phyloP scores from a whole-genome alignment of 2,329 filamentous ascomycete species.

The Beauveria asiatica region DNA sequence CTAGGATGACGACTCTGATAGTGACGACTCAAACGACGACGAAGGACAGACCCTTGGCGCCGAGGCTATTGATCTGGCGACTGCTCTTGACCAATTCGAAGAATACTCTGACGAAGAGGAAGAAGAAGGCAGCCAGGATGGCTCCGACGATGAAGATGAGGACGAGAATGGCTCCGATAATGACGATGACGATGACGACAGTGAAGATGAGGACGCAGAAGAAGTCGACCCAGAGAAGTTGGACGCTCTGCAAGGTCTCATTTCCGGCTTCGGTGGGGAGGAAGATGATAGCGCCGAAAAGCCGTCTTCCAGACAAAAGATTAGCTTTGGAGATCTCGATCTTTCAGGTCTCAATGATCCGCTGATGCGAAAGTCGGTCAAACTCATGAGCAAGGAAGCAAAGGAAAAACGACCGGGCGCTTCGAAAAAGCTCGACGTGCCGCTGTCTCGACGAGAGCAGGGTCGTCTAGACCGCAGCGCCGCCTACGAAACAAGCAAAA shows the following conservation, averaged over 20 bases:
- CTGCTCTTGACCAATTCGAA: slow-evolving; percentile 47
- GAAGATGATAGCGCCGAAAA: slow-evolving; percentile 38
- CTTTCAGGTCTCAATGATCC: slow-evolving; percentile 65
- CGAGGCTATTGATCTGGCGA: slow-evolving; percentile 51
- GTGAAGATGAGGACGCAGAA: slow-evolving; percentile 44
- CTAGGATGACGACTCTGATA: slow-evolving; percentile 50
- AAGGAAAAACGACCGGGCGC: slow-evolving; percentile 38
- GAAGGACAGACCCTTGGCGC: slow-evolving; percentile 51
- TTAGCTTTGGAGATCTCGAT: slow-evolving; percentile 66
- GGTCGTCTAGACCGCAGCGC: slow-evolving; percentile 72
- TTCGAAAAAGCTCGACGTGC: slow-evolving; percentile 67
- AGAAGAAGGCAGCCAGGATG: slow-evolving; percentile 36
- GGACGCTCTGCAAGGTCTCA: slow-evolving; percentile 58
- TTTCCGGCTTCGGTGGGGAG: slow-evolving; percentile 58
- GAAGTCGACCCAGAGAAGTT: slow-evolving; percentile 47
- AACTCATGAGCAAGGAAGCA: slow-evolving; percentile 59
- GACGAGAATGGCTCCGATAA: slow-evolving; percentile 28
- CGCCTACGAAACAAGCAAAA: slow-evolving; percentile 84
- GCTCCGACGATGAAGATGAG: slow-evolving; percentile 20
- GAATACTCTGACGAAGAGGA: slow-evolving; percentile 41
- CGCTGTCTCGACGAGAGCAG: slow-evolving; percentile 77
- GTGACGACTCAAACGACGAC: slow-evolving; percentile 39
- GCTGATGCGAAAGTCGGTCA: slow-evolving; percentile 68
- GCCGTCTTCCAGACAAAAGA: slow-evolving; percentile 50
- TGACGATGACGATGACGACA: slow-evolving; percentile 42